Evolutionary conservation across 2,329 filamentous ascomycete genomes (phyloP).

Genomic region (Cordyceps farinosa): DNA sequence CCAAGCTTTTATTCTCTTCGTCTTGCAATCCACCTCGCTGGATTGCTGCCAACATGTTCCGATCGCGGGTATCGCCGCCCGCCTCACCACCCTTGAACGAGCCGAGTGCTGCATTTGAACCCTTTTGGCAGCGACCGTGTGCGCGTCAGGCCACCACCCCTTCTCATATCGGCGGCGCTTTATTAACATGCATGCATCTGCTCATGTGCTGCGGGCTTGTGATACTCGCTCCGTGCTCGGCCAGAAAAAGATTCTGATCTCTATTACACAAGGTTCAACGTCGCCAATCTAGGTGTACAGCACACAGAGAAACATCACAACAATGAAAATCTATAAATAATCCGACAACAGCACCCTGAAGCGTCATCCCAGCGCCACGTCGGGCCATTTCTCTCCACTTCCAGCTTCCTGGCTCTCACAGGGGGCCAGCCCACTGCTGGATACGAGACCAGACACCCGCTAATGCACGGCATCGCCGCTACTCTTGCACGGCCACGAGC

Average conservation of each 20-base stretch:
- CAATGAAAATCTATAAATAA: neutral
- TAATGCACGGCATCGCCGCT: constrained; percentile 3
- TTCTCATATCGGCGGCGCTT: neutral
- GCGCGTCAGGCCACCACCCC: neutral
- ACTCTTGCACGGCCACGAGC: neutral
- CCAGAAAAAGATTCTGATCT: too few relatives aligned
- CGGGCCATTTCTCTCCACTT: neutral
- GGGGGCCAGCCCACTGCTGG: neutral
- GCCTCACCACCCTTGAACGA: neutral
- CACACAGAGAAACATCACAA: neutral
- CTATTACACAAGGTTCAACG: too few relatives aligned
- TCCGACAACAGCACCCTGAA: neutral
- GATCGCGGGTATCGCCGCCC: neutral
- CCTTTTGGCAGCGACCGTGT: neutral
- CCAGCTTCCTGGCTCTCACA: neutral
- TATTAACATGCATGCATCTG: too few relatives aligned
- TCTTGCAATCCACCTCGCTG: neutral
- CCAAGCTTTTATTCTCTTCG: neutral
- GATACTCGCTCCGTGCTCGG: too few relatives aligned
- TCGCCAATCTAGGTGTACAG: neutral
- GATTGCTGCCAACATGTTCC: neutral
- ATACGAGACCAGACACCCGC: neutral
- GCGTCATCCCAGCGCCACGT: neutral
- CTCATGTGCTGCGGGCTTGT: too few relatives aligned
- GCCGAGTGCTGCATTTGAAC: neutral